Base-by-base conservation (phyloP, 176 grass and related monocot species). In the Triticum timopheevii region DNA sequence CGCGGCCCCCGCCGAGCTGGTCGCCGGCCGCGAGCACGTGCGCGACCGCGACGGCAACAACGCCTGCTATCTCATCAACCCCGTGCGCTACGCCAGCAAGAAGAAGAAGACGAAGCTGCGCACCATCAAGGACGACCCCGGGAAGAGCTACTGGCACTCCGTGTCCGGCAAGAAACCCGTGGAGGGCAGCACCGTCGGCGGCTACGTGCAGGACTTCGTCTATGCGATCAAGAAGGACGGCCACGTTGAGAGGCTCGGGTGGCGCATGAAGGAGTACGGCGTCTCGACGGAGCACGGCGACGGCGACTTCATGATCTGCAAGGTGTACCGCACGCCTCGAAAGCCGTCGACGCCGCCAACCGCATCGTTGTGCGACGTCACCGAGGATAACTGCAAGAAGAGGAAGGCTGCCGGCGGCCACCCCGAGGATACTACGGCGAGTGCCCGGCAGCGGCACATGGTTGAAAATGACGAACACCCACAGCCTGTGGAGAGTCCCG, bases 221-320 rank as follows among this genome's bases (percentile, higher is more conserved):
- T 36, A 40, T 0, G 35, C 4, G 17, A n/a, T 71, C 20, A 71
- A 71, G 69, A 22, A 34, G 1, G 19, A 22, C 68, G 34, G 20
- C 19, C 34, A 10, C 68, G 11, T 0, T 0, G 19, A 71, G 20
- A 39, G 68, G 35, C 20, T 22, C 20, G 68, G 68, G 34, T 71
- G 68, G 68, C 68, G 34, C 35, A 71, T 71, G 68, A 71, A 40
- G 68, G 68, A 71, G 35, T 71, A 71, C 4, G 68, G 68, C 35
- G 4, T 71, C 68, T 71, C 68, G 10, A 71, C 68, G 10, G 68
- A n/a, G 34, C 35, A 71, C 20, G 68, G 68, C 3, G 68, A 71
- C 35, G 12, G 35, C 19, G 2, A 40, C 35, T 0, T 71, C 20
- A 35, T 23, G 35, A 2, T 71, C 35, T 71, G 35, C 20, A 71